Conservation (phyloP, 495 filamentous ascomycete species). For the Trichoderma asperelloides region DNA sequence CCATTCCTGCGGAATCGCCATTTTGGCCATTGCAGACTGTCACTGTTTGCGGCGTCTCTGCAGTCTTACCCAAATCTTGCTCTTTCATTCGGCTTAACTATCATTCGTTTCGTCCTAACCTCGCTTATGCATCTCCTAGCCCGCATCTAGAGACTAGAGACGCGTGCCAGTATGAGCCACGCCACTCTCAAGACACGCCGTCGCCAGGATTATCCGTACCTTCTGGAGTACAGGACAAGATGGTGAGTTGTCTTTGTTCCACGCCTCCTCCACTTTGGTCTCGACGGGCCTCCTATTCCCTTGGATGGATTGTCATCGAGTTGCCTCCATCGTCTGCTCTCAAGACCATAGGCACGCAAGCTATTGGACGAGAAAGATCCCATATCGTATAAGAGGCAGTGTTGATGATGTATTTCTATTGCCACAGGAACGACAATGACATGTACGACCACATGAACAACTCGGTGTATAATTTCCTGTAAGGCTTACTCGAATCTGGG, state of each 20-base stretch:
- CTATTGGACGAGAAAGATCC: neutral
- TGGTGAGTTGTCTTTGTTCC: slow-evolving; percentile 46
- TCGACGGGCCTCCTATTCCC: neutral
- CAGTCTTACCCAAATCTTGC: neutral
- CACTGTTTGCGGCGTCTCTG: neutral
- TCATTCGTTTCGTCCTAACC: neutral
- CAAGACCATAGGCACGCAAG: neutral
- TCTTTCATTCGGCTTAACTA: neutral
- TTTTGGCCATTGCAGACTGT: neutral
- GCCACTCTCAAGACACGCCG: slow-evolving; percentile 50
- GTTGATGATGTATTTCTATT: neutral
- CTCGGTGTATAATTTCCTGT: slow-evolving; percentile 70
- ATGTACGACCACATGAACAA: slow-evolving; percentile 91
- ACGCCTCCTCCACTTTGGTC: neutral
- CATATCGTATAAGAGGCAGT: neutral
- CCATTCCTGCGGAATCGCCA: neutral
- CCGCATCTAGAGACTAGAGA: neutral
- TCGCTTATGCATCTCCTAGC: neutral
- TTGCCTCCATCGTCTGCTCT: neutral
- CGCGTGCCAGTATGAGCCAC: neutral
- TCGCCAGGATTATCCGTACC: slow-evolving; percentile 67
- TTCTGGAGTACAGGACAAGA: slow-evolving; percentile 77
- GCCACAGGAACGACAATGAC: slow-evolving; percentile 78
- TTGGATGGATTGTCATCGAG: neutral
- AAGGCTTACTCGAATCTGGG: slow-evolving; percentile 13